A percentile compares a stretch with the other conserved stretches of the same genome.
phyloP scores from a whole-genome alignment of 176 grass and related monocot genomes.

The Paspalum vaginatum region DNA sequence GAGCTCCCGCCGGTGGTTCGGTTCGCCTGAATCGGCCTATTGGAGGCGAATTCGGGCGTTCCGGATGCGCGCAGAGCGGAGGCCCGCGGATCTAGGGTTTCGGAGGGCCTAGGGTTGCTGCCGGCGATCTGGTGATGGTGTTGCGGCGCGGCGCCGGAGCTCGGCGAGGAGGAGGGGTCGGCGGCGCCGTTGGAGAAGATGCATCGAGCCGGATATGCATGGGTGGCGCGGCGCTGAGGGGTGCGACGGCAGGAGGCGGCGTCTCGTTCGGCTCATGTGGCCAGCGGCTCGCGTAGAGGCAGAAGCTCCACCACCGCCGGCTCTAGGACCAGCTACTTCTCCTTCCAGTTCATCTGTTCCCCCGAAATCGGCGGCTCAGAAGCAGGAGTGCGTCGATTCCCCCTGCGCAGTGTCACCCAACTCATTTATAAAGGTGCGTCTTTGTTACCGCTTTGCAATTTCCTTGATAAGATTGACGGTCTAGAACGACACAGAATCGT shows the following conservation, averaged over 20 bases:
- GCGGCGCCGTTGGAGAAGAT: conserved; percentile 51
- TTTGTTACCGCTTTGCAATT: conserved; percentile 6
- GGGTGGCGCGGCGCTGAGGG: conserved; percentile 60
- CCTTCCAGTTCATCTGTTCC: conserved; percentile 14
- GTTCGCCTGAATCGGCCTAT: no score
- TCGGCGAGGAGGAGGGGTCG: conserved; percentile 55
- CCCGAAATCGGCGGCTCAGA: conserved; percentile 16
- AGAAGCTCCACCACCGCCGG: conserved; percentile 50
- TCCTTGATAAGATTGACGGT: background rate
- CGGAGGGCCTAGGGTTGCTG: conserved; percentile 44
- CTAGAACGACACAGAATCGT: background rate
- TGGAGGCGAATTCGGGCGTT: conserved; percentile 40
- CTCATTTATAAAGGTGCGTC: conserved; percentile 78
- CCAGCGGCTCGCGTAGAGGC: conserved; percentile 62
- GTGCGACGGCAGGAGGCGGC: conserved; percentile 48
- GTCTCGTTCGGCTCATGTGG: conserved; percentile 80
- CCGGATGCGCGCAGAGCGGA: conserved; percentile 6
- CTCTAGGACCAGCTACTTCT: conserved; percentile 37
- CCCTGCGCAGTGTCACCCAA: conserved; percentile 27
- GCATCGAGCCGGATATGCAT: conserved; percentile 82
- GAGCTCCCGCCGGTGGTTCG: conserved; percentile 11
- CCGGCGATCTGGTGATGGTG: conserved; percentile 61
- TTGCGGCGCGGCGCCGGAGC: conserved; percentile 31
- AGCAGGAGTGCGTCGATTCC: conserved; percentile 39
- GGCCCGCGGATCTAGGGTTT: conserved; percentile 64